These are phyloP conservation scores for Ceratocystis variospora DNA, from an alignment of 2,329 filamentous ascomycete species.

Conservation along the genomic window DNA sequence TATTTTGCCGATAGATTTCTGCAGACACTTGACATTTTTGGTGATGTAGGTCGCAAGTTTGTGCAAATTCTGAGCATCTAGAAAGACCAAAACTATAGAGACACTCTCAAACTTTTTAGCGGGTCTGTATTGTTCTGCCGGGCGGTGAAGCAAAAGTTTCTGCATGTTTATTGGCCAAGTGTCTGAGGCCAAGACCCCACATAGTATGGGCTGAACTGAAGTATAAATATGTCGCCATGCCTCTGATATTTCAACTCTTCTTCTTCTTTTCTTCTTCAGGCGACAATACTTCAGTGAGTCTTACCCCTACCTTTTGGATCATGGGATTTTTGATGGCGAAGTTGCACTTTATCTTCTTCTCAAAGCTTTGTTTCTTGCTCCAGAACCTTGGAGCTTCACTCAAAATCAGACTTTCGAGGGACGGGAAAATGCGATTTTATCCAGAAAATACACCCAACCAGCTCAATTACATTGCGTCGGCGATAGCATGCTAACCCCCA, in stretches of 20 bases:
- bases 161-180: background rate
- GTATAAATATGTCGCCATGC: conserved; percentile 31
- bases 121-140: conserved; percentile 21
- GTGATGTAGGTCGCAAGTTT: conserved; percentile 14
- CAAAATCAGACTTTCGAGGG: background rate
- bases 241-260: conserved; percentile 28
- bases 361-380: background rate
- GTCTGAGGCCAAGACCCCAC: conserved; percentile 1
- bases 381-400: background rate
- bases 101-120: conserved; percentile 17
- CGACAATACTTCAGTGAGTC: conserved; percentile 47
- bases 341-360: background rate
- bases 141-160: background rate
- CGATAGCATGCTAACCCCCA: background rate
- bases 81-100: conserved; percentile 16
- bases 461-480: no score
- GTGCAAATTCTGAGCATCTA: background rate
- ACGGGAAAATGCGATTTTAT: background rate
- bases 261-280: conserved; percentile 42
- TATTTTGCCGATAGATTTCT: background rate
- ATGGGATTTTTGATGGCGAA: conserved; percentile 19
- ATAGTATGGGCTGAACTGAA: conserved; percentile 26
- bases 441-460: background rate
- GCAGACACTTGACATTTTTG: background rate
- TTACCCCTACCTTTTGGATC: conserved; percentile 26